These are phyloP conservation scores for Aspergillus proliferans DNA, from an alignment of 2,329 filamentous ascomycete species.

Conservation along the genomic window DNA sequence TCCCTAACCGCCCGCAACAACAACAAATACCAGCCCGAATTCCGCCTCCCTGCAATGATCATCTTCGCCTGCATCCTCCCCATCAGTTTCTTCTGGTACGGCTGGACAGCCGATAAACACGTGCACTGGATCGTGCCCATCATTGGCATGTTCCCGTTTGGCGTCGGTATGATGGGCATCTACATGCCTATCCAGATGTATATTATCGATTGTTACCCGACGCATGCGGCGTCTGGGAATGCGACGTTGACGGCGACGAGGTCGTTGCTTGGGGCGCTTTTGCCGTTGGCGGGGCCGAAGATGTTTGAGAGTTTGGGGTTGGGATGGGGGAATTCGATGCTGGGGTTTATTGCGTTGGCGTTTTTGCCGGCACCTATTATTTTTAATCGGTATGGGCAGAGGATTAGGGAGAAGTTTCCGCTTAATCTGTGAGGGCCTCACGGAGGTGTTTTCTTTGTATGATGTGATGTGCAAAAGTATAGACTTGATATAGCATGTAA, in stretches of 20 bases:
- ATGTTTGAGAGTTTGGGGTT: constrained; percentile 39
- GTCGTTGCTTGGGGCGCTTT: constrained; percentile 50
- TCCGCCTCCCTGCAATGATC: constrained; percentile 49
- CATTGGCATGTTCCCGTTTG: constrained; percentile 50
- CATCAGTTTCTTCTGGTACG: constrained; percentile 52
- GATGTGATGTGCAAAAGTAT: neutral
- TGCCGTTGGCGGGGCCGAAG: constrained; percentile 53
- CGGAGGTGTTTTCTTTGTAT: neutral
- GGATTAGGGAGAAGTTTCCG: constrained; percentile 9
- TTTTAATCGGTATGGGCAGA: constrained; percentile 20
- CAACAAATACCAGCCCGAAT: constrained; percentile 39
- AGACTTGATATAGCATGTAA: neutral
- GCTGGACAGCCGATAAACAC: constrained; percentile 47
- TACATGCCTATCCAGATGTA: constrained; percentile 55
- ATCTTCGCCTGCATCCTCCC: constrained; percentile 48
- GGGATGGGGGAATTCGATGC: constrained; percentile 44
- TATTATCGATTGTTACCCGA: constrained; percentile 50
- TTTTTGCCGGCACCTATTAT: constrained; percentile 32
- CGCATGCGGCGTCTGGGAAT: constrained; percentile 42
- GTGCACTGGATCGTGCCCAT: constrained; percentile 54
- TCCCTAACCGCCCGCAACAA: constrained; percentile 26
- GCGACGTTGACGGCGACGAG: constrained; percentile 49
- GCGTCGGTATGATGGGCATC: constrained; percentile 46
- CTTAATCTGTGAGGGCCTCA: neutral
- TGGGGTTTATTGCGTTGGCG: constrained; percentile 48